phyloP scores from a whole-genome alignment of 108 stramenopile species.

The Fistulifera pelliculosa region DNA sequence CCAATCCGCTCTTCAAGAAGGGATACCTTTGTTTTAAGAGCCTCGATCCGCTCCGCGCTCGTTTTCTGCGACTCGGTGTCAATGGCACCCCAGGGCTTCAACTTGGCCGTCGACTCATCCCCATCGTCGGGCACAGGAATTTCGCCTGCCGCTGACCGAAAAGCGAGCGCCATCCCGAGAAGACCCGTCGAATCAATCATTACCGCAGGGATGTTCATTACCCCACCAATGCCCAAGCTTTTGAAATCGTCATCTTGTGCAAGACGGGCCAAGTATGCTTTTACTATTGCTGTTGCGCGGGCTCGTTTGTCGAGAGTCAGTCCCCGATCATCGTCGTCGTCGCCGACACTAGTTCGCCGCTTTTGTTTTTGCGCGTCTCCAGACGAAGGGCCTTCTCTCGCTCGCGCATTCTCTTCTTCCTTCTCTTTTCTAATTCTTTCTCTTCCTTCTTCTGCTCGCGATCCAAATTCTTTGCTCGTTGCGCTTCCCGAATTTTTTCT shows the following conservation, averaged over 20 bases:
- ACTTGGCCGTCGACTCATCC: constrained; percentile 15
- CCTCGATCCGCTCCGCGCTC: constrained; percentile 28
- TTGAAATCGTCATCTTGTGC: constrained; percentile 32
- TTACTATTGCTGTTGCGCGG: constrained; percentile 63
- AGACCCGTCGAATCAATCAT: constrained; percentile 62
- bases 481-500: constrained; percentile 15
- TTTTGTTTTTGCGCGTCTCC: constrained; percentile 38
- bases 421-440: constrained; percentile 47
- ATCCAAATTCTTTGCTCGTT: constrained; percentile 11
- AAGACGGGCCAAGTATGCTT: constrained; percentile 55
- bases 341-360: constrained; percentile 11
- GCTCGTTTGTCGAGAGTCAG: constrained; percentile 37
- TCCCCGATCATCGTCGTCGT: constrained; percentile 5
- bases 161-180: constrained; percentile 78
- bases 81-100: constrained; percentile 65
- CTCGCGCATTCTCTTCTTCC: constrained; percentile 61
- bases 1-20: constrained; percentile 33
- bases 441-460: constrained; percentile 47
- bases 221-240: constrained; percentile 34
- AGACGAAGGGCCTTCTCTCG: constrained; percentile 55
- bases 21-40: constrained; percentile 12
- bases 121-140: constrained; percentile 51
- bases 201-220: constrained; percentile 43
- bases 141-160: constrained; percentile 77
- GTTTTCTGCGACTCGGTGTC: constrained; percentile 39